These are phyloP conservation scores for Acer campestre DNA, from an alignment of 345 rosid species.

Conservation along the genomic window DNA sequence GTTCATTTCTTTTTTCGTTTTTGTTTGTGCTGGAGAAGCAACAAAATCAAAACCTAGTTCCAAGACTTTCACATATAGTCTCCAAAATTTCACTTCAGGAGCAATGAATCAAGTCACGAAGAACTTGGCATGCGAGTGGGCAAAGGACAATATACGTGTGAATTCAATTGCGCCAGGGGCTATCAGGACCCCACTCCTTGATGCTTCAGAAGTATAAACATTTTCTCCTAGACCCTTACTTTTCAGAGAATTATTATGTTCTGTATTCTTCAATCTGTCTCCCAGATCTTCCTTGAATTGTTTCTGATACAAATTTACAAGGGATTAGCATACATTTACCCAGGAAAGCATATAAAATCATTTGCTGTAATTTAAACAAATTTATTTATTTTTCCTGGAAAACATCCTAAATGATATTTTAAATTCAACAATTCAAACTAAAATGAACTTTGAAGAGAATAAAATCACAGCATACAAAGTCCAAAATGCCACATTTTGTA, in stretches of 20 bases:
- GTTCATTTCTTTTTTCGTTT: not conserved
- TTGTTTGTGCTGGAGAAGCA: not conserved
- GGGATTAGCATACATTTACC: not conserved
- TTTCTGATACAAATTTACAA: not conserved
- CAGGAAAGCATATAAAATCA: no score
- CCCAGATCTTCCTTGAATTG: not conserved
- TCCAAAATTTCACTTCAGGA: slow-evolving; percentile 20
- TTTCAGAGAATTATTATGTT: not conserved
- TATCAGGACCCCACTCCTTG: slow-evolving; percentile 34
- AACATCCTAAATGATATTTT: no score
- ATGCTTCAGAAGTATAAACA: not conserved
- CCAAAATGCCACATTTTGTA: not conserved
- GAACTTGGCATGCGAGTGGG: slow-evolving; percentile 59
- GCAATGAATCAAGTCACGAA: slow-evolving; percentile 46
- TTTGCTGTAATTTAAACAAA: not conserved
- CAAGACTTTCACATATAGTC: slow-evolving; percentile 29
- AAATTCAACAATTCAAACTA: no score
- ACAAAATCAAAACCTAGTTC: not conserved
- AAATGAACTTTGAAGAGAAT: no score
- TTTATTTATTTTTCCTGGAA: no score
- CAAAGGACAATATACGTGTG: slow-evolving; percentile 44
- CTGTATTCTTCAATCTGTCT: not conserved
- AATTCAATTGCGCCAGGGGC: slow-evolving; percentile 46
- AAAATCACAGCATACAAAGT: not conserved
- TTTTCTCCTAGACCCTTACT: not conserved